phyloP scores from a whole-genome alignment of 2,329 filamentous ascomycete species.

The Cercospora janseana region DNA sequence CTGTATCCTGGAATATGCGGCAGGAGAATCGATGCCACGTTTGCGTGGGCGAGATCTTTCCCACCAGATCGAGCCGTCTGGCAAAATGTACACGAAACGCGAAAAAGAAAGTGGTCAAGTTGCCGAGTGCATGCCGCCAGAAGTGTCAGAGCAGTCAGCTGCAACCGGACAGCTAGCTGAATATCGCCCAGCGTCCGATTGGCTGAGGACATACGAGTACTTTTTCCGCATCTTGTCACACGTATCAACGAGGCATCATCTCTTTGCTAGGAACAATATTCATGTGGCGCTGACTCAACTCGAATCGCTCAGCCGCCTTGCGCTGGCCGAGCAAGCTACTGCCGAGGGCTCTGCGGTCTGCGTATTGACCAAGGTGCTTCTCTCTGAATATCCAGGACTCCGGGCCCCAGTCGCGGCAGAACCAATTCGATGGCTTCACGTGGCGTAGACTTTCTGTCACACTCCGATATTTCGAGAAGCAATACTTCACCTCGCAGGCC shows the following conservation, averaged over 20 bases:
- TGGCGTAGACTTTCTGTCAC: conserved; percentile 35
- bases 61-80: neutral
- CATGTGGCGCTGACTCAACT: conserved; percentile 29
- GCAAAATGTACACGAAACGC: neutral
- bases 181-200: conserved; percentile 12
- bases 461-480: conserved; percentile 39
- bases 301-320: conserved; percentile 34
- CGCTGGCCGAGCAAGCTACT: conserved; percentile 29
- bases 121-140: neutral
- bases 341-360: conserved; percentile 25
- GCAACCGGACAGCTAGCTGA: too few species aligned
- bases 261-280: conserved; percentile 24
- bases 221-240: conserved; percentile 33
- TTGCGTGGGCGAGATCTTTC: neutral
- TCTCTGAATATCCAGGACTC: conserved; percentile 27
- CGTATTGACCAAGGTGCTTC: conserved; percentile 22
- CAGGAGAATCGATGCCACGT: neutral
- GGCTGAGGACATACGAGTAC: conserved; percentile 25
- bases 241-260: conserved; percentile 31
- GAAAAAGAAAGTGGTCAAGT: neutral
- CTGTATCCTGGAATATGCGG: neutral
- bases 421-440: conserved; percentile 36
- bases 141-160: neutral
- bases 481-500: conserved; percentile 39
- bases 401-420: conserved; percentile 37